These are phyloP conservation scores for Primulina huaijiensis DNA, from an alignment of 257 asterid genomes.

Conservation along the genomic window DNA sequence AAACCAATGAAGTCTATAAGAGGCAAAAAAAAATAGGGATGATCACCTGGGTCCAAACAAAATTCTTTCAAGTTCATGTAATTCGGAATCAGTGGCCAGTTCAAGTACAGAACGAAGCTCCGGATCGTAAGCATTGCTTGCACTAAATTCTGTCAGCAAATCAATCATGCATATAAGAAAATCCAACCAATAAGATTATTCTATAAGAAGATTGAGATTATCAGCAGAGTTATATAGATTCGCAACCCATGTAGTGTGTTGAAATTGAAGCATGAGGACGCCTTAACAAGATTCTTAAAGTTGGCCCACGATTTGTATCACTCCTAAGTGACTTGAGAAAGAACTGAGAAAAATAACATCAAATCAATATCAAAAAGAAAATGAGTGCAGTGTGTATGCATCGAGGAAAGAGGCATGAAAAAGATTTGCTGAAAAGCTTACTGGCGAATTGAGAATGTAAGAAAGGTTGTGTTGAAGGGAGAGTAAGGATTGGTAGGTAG, in stretches of 20 bases:
- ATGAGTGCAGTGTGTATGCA: not conserved
- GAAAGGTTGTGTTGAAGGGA: conserved; percentile 29
- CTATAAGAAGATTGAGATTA: not conserved
- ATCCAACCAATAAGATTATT: not conserved
- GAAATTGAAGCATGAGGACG: conserved; percentile 48
- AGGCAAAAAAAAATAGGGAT: conserved; percentile 5
- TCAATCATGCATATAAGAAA: conserved; percentile 1
- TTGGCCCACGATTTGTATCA: conserved; percentile 18
- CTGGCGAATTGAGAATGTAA: conserved; percentile 27
- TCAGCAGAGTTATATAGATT: conserved; percentile 21
- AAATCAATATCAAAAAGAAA: conserved; percentile 5
- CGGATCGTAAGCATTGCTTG: conserved; percentile 45
- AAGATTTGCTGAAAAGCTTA: conserved; percentile 22
- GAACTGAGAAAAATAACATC: conserved; percentile 25
- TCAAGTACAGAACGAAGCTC: conserved; percentile 81
- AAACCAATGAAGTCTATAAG: not conserved
- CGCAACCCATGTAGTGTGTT: conserved; percentile 35
- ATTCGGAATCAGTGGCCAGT: conserved; percentile 84
- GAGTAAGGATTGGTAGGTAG: conserved; percentile 25
- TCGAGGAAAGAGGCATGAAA: not conserved
- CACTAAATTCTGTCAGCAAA: conserved; percentile 39
- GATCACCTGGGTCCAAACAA: conserved; percentile 84
- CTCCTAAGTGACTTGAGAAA: conserved; percentile 19
- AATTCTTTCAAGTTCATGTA: conserved; percentile 72
- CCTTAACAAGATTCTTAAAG: conserved; percentile 33